These are phyloP conservation scores for Phialophora verrucosa DNA, from an alignment of 2,329 filamentous ascomycete genomes.

Conservation along the genomic window DNA sequence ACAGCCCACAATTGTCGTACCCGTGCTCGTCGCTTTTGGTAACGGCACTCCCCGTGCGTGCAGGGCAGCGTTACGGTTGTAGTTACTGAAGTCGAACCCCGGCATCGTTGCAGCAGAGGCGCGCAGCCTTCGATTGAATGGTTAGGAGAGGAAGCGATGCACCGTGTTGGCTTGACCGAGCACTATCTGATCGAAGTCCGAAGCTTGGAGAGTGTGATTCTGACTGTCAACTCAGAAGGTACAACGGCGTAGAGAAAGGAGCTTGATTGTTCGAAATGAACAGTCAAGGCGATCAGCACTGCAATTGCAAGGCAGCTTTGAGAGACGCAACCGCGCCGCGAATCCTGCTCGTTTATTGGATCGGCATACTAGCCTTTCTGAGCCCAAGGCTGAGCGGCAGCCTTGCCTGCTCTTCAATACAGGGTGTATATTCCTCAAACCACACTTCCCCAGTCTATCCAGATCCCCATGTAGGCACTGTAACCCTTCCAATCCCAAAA, in stretches of 20 bases:
- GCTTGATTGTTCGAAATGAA: not conserved
- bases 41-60: constrained; percentile 92
- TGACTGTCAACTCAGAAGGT: not conserved
- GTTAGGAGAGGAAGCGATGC: not conserved
- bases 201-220: not conserved
- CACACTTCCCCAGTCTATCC: not conserved
- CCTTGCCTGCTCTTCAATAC: not conserved
- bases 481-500: not conserved
- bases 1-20: constrained; percentile 98
- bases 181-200: not conserved
- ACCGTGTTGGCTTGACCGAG: not conserved
- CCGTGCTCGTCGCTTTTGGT: constrained; percentile 96
- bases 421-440: not conserved
- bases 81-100: constrained; percentile 99
- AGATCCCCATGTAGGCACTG: not conserved
- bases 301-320: constrained; percentile 21
- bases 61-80: constrained; percentile 97
- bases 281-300: not conserved
- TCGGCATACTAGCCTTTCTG: constrained; percentile 2
- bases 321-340: constrained; percentile 3
- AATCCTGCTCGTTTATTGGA: not conserved
- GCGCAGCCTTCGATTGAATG: constrained; percentile 16
- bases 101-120: constrained; percentile 66
- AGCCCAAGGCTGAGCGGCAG: constrained; percentile 2
- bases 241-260: not conserved